Conservation (phyloP, 148 eudicot genomes). For the Polygonum aviculare region DNA sequence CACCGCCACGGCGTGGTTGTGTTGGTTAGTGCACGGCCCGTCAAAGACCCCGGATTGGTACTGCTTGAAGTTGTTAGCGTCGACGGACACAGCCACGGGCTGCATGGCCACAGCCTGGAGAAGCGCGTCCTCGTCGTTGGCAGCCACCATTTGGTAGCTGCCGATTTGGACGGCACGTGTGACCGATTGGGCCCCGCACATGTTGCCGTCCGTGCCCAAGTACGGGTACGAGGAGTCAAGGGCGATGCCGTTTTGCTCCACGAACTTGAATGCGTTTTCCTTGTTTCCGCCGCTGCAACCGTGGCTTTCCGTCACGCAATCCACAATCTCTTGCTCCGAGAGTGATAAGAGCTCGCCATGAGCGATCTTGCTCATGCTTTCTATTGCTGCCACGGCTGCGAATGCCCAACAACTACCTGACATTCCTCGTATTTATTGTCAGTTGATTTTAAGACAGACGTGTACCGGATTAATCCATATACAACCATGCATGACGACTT, state of each 20-base stretch:
- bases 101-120: conserved; percentile 36
- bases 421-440: no score
- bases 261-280: conserved; percentile 30
- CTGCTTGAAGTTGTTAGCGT: conserved; percentile 26
- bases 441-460: no score
- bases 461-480: no score
- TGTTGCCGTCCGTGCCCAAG: conserved; percentile 22
- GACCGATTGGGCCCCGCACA: conserved; percentile 19
- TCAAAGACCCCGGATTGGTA: conserved; percentile 34
- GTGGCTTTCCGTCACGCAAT: conserved; percentile 31
- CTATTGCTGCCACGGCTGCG: conserved; percentile 39
- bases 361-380: conserved; percentile 23
- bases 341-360: conserved; percentile 35
- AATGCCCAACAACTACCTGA: conserved; percentile 56
- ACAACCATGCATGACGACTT: no score
- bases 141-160: conserved; percentile 27
- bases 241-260: conserved; percentile 27
- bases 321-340: conserved; percentile 51
- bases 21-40: conserved; percentile 25
- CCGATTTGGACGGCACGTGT: conserved; percentile 14
- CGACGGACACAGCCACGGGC: conserved; percentile 36
- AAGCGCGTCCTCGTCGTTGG: conserved; percentile 29
- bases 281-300: conserved; percentile 39
- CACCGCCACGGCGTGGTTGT: conserved; percentile 33
- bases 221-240: conserved; percentile 46